These are phyloP conservation scores for Kodamaea kakaduensis DNA, from an alignment of 805 yeast genomes.

Conservation along the genomic window DNA sequence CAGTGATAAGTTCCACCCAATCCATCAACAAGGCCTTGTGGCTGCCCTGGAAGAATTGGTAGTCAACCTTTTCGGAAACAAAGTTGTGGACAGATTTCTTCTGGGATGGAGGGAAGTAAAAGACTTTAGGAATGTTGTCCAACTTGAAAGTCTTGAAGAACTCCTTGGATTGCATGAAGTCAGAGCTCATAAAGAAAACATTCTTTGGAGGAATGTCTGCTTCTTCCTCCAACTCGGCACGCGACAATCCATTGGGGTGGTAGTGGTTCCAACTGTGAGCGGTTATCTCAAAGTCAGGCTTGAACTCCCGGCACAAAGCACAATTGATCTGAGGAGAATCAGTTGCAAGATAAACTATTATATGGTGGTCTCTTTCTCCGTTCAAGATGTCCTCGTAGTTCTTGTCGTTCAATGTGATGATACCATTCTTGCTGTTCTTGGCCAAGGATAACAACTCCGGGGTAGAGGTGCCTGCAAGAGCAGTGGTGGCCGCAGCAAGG, in stretches of 20 bases:
- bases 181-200: conserved; percentile 71
- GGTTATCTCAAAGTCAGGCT: conserved; percentile 58
- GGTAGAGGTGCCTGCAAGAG: conserved; percentile 21
- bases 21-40: conserved; percentile 31
- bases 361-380: conserved; percentile 65
- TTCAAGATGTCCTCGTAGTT: conserved; percentile 54
- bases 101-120: conserved; percentile 52
- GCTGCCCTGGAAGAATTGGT: conserved; percentile 45
- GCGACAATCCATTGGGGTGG: conserved; percentile 44
- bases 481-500: conserved; percentile 13
- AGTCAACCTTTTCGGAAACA: conserved; percentile 32
- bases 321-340: conserved; percentile 73
- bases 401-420: conserved; percentile 41
- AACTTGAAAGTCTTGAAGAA: conserved; percentile 53
- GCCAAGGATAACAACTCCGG: conserved; percentile 20
- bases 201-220: conserved; percentile 25
- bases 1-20: conserved; percentile 36
- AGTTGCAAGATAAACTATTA: conserved; percentile 71
- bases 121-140: conserved; percentile 76
- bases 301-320: conserved; percentile 62
- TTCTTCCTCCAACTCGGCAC: conserved; percentile 32
- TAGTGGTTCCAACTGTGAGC: conserved; percentile 56
- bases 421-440: conserved; percentile 16
- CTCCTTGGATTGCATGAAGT: conserved; percentile 54
- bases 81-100: conserved; percentile 27